phyloP scores from a whole-genome alignment of 257 asterid genomes.

The Avicennia marina region DNA sequence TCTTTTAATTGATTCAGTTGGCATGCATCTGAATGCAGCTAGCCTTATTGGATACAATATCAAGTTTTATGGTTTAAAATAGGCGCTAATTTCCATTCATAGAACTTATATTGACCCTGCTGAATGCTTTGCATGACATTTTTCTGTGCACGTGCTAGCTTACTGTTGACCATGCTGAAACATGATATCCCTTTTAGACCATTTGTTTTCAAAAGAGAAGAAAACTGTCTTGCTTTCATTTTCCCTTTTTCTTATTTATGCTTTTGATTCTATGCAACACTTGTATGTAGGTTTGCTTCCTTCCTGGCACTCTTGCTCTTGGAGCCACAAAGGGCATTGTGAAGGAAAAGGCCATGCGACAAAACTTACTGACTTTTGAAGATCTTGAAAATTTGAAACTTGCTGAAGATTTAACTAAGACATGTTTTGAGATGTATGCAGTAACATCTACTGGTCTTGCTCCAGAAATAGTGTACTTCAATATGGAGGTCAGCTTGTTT shows the following conservation, averaged over 20 bases:
- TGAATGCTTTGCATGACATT: neutral
- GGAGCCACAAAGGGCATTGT: constrained; percentile 87
- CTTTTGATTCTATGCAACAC: constrained; percentile 10
- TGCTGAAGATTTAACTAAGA: constrained; percentile 90
- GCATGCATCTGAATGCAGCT: neutral
- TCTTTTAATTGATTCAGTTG: neutral
- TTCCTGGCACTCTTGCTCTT: constrained; percentile 94
- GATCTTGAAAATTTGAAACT: constrained; percentile 88
- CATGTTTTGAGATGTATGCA: constrained; percentile 79
- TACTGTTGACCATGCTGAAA: too few species aligned
- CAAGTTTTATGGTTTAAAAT: neutral
- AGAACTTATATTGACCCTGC: neutral
- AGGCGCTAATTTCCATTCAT: neutral
- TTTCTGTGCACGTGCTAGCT: too few species aligned
- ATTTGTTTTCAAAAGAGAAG: too few species aligned
- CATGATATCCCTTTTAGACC: too few species aligned
- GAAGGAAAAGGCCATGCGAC: constrained; percentile 76
- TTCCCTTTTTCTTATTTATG: neutral
- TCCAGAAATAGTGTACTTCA: constrained; percentile 91
- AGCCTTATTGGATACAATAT: neutral
- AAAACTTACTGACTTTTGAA: constrained; percentile 66
- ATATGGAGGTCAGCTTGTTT: constrained; percentile 51
- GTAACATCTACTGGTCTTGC: constrained; percentile 94
- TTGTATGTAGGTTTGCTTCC: constrained; percentile 97
- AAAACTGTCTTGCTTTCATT: neutral